Evolutionary conservation across 2,329 filamentous ascomycete species (phyloP).

Genomic region (Lachnellula arida): DNA sequence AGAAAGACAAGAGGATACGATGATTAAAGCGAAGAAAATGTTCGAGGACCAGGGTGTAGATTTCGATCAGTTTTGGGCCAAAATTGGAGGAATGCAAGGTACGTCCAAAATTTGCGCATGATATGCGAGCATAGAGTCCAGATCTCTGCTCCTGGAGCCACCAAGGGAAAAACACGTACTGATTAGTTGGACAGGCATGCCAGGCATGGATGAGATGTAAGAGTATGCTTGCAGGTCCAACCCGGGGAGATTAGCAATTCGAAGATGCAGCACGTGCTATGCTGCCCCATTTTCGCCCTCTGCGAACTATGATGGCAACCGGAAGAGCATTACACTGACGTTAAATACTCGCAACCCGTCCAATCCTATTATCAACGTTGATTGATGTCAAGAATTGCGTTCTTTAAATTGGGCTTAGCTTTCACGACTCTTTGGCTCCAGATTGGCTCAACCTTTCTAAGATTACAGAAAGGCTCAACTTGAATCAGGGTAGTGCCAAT

Average conservation of each 20-base stretch:
- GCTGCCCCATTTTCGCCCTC: not conserved
- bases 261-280: not conserved
- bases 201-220: not conserved
- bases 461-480: too few species aligned
- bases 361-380: too few species aligned
- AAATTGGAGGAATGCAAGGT: conserved; percentile 58
- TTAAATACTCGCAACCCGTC: too few species aligned
- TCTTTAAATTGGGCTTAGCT: too few species aligned
- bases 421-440: too few species aligned
- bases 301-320: too few species aligned
- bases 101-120: conserved; percentile 44
- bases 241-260: not conserved
- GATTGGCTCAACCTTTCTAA: too few species aligned
- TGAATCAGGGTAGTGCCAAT: too few species aligned
- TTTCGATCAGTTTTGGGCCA: conserved; percentile 74
- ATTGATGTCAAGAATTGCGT: too few species aligned
- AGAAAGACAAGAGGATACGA: conserved; percentile 67
- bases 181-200: not conserved
- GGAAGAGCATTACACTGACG: too few species aligned
- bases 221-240: not conserved
- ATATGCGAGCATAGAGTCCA: conserved; percentile 14
- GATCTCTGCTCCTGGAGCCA: too few species aligned
- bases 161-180: too few species aligned
- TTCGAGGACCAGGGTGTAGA: conserved; percentile 74
- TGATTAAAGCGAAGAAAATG: conserved; percentile 67